Percentiles rank a stretch among this genome's conserved stretches.
phyloP scores from a whole-genome alignment of 2,329 filamentous ascomycete genomes.

The Thermomyces lanuginosus region DNA sequence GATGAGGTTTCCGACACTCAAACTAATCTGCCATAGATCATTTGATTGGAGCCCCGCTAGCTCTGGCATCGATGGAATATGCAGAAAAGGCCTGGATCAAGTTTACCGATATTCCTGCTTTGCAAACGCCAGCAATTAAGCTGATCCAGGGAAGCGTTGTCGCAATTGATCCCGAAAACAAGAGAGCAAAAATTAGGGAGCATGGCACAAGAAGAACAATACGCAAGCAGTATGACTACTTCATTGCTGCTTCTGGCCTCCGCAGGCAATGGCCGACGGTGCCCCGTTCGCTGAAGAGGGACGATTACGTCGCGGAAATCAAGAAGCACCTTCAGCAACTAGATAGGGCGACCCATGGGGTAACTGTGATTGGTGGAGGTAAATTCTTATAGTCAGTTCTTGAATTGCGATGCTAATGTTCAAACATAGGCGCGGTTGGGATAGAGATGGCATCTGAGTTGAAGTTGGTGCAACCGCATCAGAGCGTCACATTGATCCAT shows the following conservation, averaged over 20 bases:
- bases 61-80: constrained; percentile 41
- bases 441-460: constrained; percentile 70
- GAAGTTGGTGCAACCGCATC: constrained; percentile 47
- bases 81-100: constrained; percentile 52
- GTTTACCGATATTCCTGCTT: constrained; percentile 48
- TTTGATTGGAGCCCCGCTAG: constrained; percentile 58
- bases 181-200: constrained; percentile 1
- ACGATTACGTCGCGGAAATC: constrained; percentile 48
- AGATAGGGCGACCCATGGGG: constrained; percentile 36
- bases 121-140: constrained; percentile 46
- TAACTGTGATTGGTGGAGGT: constrained; percentile 60
- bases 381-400: constrained; percentile 5
- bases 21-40: constrained; percentile 28
- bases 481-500: constrained; percentile 58
- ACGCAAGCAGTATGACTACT: constrained; percentile 47
- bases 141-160: constrained; percentile 51
- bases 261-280: constrained; percentile 56
- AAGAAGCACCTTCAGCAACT: constrained; percentile 43
- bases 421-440: constrained; percentile 59
- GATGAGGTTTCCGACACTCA: constrained; percentile 3
- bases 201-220: neutral
- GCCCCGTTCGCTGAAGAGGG: constrained; percentile 46
- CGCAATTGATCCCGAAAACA: constrained; percentile 33
- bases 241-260: constrained; percentile 56
- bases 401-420: constrained; percentile 2